phyloP scores from a whole-genome alignment of 495 filamentous ascomycete species.

The Daldinia concentrica region DNA sequence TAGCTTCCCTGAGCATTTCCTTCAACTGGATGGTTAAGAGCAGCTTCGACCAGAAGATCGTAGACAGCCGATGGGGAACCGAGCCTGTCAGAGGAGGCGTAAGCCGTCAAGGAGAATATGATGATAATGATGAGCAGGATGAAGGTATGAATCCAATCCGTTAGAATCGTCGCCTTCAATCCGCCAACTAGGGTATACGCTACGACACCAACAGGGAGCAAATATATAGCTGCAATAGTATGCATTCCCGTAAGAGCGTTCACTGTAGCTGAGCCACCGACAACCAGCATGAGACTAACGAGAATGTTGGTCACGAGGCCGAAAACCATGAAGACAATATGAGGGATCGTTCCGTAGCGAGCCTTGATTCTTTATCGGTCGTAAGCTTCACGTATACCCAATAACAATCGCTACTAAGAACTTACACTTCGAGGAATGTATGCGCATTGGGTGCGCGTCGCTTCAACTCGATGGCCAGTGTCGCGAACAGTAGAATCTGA shows the following conservation, averaged over 20 bases:
- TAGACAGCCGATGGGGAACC: constrained; percentile 85
- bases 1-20: constrained; percentile 90
- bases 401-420: constrained; percentile 55
- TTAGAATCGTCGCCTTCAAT: constrained; percentile 61
- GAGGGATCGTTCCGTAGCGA: constrained; percentile 68
- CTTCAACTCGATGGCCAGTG: constrained; percentile 92
- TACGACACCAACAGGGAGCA: constrained; percentile 86
- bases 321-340: constrained; percentile 81
- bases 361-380: constrained; percentile 52
- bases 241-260: constrained; percentile 85
- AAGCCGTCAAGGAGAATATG: constrained; percentile 88
- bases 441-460: constrained; percentile 86
- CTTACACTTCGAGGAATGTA: constrained; percentile 84
- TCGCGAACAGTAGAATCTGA: constrained; percentile 89
- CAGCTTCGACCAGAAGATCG: constrained; percentile 77
- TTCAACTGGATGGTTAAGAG: constrained; percentile 75
- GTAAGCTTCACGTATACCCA: constrained; percentile 17
- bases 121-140: constrained; percentile 90
- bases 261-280: constrained; percentile 89
- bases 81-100: constrained; percentile 76
- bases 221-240: constrained; percentile 88
- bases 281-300: constrained; percentile 90
- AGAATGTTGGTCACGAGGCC: constrained; percentile 86
- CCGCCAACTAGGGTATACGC: constrained; percentile 71
- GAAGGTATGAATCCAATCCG: constrained; percentile 78